Conservation (phyloP, 2,329 filamentous ascomycete species). For the Fusarium nisikadoi region DNA sequence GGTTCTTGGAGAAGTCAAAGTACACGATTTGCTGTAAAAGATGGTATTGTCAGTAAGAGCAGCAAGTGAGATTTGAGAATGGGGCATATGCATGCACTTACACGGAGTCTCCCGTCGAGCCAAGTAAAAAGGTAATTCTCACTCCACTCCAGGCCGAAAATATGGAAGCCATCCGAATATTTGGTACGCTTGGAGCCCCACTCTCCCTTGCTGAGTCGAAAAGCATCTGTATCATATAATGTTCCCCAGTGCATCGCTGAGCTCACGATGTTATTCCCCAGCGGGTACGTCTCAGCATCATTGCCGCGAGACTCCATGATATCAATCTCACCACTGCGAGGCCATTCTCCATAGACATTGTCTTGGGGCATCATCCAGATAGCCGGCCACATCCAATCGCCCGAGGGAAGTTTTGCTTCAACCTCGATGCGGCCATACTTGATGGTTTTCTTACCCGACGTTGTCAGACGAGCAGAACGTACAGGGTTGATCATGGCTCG, state of each 20-base stretch:
- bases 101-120: slow-evolving; percentile 56
- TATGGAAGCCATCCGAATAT: slow-evolving; percentile 57
- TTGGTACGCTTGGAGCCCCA: slow-evolving; percentile 47
- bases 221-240: background rate
- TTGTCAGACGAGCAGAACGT: slow-evolving; percentile 55
- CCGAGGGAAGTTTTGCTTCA: slow-evolving; percentile 61
- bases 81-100: slow-evolving; percentile 29
- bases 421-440: slow-evolving; percentile 64
- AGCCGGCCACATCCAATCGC: slow-evolving; percentile 66
- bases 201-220: slow-evolving; percentile 14
- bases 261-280: slow-evolving; percentile 52
- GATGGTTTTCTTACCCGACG: slow-evolving; percentile 59
- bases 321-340: slow-evolving; percentile 63
- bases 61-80: background rate
- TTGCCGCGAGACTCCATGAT: slow-evolving; percentile 63
- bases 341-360: slow-evolving; percentile 62
- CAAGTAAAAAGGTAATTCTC: slow-evolving; percentile 64
- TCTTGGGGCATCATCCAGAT: slow-evolving; percentile 58
- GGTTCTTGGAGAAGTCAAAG: slow-evolving; percentile 49
- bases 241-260: slow-evolving; percentile 59
- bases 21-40: slow-evolving; percentile 27
- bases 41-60: too few species aligned
- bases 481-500: slow-evolving; percentile 60
- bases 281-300: slow-evolving; percentile 44
- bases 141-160: slow-evolving; percentile 62